Base-by-base conservation (phyloP, 2,329 filamentous ascomycete species). In the Trichoderma sp. region DNA sequence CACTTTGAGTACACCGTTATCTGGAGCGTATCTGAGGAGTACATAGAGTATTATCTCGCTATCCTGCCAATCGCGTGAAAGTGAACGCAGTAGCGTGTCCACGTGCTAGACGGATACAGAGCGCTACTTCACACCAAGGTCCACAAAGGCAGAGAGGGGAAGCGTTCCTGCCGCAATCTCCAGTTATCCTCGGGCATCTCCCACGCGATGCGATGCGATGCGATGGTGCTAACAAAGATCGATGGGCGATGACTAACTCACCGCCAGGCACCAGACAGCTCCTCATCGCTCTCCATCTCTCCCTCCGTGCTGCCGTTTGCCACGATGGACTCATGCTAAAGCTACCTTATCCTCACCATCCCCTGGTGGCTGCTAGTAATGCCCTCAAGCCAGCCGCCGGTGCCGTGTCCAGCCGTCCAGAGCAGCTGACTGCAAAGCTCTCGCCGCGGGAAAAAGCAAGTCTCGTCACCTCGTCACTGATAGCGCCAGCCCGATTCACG, bases 391-490 rank as follows among this genome's bases (percentile, higher is more conserved):
- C 19, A n/a, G 45, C 19, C 19, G 45, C 45, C 28, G 5, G 51
- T 54, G 51, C 51, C 56, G 56, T 50, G 56, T 28, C 44, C 56
- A 44, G 19, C 24, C 45, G 28, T 17, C 26, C 50, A 34, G 41
- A 34, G 52, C 51, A 57, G 61, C 52, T 57, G 62, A 57, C 61
- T 44, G 51, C 39, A 47, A 47, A 19, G 28, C 24, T 51, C 56
- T 21, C 30, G 26, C 34, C 7, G 47, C 26, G 21, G 9, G 7
- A 65, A 61, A 54, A 64, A 62, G 57, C 47, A 65, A 66, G 48
- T 63, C 64, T 56, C 59, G 21, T 55, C 57, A 65, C 48, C 64
- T 56, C 59, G 21, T 55, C 57, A 65, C 48, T 39, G 34, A 60
- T 52, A 51, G 39, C 47, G 56, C 57, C 41, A 39, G 51, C 41